phyloP scores from a whole-genome alignment of 2,329 filamentous ascomycete species.

The Thelonectria rubi region DNA sequence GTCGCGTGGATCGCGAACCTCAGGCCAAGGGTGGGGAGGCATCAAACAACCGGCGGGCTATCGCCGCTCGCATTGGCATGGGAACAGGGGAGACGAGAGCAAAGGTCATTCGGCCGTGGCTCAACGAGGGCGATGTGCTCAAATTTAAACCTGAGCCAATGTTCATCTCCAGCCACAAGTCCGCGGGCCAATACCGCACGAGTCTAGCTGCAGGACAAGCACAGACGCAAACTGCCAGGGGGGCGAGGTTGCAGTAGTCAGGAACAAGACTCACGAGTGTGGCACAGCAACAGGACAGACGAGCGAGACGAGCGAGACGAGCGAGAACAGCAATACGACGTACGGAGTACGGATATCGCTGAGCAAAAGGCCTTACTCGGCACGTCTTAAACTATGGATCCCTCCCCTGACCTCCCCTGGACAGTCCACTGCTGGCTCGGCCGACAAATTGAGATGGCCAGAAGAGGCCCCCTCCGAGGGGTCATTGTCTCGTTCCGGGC shows the following conservation, averaged over 20 bases:
- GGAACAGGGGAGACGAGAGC: constrained; percentile 26
- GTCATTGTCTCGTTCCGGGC: constrained; percentile 26
- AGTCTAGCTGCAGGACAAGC: constrained; percentile 14
- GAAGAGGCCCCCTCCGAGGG: constrained; percentile 30
- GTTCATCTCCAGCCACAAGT: background rate
- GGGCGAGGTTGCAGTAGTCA: constrained; percentile 7
- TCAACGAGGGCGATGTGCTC: background rate
- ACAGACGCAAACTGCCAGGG: constrained; percentile 6
- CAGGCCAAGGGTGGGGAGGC: constrained; percentile 28
- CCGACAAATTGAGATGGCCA: constrained; percentile 25
- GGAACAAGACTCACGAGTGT: constrained; percentile 9
- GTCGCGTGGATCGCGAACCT: background rate
- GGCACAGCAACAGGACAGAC: constrained; percentile 11
- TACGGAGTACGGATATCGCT: background rate
- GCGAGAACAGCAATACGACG: background rate
- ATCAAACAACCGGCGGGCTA: background rate
- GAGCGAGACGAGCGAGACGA: background rate
- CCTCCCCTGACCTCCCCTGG: background rate
- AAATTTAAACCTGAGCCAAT: constrained; percentile 22
- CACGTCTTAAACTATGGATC: constrained; percentile 22
- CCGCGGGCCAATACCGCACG: background rate
- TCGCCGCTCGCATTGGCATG: constrained; percentile 33
- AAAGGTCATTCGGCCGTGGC: constrained; percentile 7
- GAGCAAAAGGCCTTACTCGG: background rate
- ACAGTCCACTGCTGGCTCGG: constrained; percentile 6